Evolutionary conservation across 208 protist species (phyloP).

Genomic region (Trypanosoma mega): DNA sequence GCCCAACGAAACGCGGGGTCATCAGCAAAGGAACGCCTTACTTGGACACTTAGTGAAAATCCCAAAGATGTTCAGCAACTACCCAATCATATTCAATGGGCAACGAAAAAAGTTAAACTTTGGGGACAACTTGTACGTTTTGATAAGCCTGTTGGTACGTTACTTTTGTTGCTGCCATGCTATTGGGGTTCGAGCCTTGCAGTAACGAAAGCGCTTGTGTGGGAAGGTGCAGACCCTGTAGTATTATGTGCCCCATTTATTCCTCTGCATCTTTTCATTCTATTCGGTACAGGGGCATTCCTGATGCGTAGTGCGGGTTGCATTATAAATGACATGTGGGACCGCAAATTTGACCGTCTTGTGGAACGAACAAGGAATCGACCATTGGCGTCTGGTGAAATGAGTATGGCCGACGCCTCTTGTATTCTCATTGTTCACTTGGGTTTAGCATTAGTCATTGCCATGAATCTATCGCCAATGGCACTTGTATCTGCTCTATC

Average conservation of each 20-base stretch:
- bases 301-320: conserved; percentile 81
- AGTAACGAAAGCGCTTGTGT: conserved; percentile 78
- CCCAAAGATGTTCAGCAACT: conserved; percentile 11
- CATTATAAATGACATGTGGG: conserved; percentile 87
- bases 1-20: conserved; percentile 30
- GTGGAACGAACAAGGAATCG: conserved; percentile 69
- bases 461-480: conserved; percentile 64
- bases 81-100: conserved; percentile 39
- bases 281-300: conserved; percentile 70
- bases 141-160: conserved; percentile 65
- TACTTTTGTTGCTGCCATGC: conserved; percentile 75
- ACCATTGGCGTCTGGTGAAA: conserved; percentile 56
- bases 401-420: conserved; percentile 56
- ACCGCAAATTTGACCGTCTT: conserved; percentile 69
- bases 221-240: conserved; percentile 81
- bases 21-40: conserved; percentile 61
- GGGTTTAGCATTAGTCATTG: conserved; percentile 42
- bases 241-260: conserved; percentile 78
- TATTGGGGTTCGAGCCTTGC: conserved; percentile 79
- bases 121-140: conserved; percentile 71
- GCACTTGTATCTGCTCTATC: conserved; percentile 55
- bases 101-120: conserved; percentile 34
- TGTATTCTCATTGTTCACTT: conserved; percentile 47
- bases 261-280: conserved; percentile 63
- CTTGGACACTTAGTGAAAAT: conserved; percentile 55